phyloP scores from a whole-genome alignment of 2,329 filamentous ascomycete genomes.

The Hymenoscyphus salicellus region DNA sequence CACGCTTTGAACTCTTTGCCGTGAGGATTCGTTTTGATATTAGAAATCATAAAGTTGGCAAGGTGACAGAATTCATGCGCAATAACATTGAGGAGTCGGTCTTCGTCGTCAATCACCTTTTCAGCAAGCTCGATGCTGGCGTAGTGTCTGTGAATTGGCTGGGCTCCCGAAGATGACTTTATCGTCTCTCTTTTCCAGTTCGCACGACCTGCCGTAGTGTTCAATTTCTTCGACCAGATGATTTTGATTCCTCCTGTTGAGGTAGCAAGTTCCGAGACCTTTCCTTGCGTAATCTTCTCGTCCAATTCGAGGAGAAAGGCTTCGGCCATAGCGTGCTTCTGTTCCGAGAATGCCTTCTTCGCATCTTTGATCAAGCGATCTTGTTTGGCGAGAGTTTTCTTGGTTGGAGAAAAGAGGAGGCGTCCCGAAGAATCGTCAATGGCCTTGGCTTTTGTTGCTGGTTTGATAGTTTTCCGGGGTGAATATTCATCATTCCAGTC shows the following conservation, averaged over 20 bases:
- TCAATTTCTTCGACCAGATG: conserved; percentile 74
- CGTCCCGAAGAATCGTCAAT: conserved; percentile 5
- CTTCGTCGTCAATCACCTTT: conserved; percentile 77
- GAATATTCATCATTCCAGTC: conserved; percentile 64
- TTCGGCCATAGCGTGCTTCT: conserved; percentile 61
- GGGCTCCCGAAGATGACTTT: conserved; percentile 28
- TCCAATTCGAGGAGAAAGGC: conserved; percentile 70
- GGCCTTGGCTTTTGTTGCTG: conserved; percentile 32
- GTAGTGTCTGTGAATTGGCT: conserved; percentile 48
- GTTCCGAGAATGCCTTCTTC: conserved; percentile 60
- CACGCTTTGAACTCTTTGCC: conserved; percentile 81
- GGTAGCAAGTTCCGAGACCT: conserved; percentile 55
- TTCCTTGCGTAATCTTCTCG: conserved; percentile 56
- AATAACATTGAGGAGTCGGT: conserved; percentile 82
- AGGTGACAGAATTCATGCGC: conserved; percentile 97
- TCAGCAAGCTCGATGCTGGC: conserved; percentile 84
- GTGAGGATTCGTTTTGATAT: conserved; percentile 73
- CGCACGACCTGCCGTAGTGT: conserved; percentile 73
- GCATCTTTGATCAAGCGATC: conserved; percentile 39
- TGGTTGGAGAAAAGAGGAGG: conserved; percentile 22
- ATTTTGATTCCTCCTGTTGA: conserved; percentile 69
- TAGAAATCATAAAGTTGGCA: conserved; percentile 83
- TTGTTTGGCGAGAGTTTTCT: conserved; percentile 37
- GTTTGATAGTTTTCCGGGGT: conserved; percentile 44
- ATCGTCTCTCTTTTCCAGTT: conserved; percentile 65